Conservation (phyloP, 306 rosid genomes). For the Fagus crenata region DNA sequence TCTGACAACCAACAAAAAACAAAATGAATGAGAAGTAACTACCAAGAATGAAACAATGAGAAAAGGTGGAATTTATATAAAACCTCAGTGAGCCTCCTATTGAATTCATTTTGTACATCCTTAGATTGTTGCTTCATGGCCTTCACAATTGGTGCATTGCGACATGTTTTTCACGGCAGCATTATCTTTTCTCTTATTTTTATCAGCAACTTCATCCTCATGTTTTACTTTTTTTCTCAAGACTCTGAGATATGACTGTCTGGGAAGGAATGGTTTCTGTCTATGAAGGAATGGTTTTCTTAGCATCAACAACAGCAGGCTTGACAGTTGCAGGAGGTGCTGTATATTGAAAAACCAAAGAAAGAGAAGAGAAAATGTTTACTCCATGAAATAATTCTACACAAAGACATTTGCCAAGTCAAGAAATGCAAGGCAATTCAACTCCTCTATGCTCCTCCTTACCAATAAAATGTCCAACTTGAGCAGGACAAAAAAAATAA, state of each 20-base stretch:
- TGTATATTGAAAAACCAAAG: slow-evolving; percentile 5
- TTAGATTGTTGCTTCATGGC: slow-evolving; percentile 79
- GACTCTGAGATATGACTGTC: slow-evolving; percentile 36
- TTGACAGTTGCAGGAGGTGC: slow-evolving; percentile 6
- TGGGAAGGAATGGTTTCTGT: slow-evolving; percentile 29
- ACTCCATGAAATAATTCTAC: not conserved
- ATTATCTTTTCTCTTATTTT: slow-evolving; percentile 33
- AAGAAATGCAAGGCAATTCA: not conserved
- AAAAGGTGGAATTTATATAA: slow-evolving; percentile 10
- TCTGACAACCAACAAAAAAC: slow-evolving; percentile 47
- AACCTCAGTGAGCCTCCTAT: slow-evolving; percentile 81
- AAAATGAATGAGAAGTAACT: slow-evolving; percentile 19
- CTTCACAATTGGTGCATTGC: slow-evolving; percentile 76
- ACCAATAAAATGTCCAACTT: not conserved
- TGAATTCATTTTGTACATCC: slow-evolving; percentile 84
- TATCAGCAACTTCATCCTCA: slow-evolving; percentile 40
- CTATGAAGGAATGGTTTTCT: slow-evolving; percentile 15
- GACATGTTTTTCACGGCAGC: slow-evolving; percentile 37
- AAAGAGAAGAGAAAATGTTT: not conserved
- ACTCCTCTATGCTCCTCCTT: not conserved
- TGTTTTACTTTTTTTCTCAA: slow-evolving; percentile 31
- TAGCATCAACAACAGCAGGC: slow-evolving; percentile 37
- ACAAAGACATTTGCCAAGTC: not conserved
- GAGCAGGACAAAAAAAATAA: not conserved
- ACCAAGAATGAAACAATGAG: not conserved